Evolutionary conservation across 345 rosid genomes (phyloP), one percentile per base, ranked within the genome.

Genomic region (Excoecaria cochinchinensis): DNA sequence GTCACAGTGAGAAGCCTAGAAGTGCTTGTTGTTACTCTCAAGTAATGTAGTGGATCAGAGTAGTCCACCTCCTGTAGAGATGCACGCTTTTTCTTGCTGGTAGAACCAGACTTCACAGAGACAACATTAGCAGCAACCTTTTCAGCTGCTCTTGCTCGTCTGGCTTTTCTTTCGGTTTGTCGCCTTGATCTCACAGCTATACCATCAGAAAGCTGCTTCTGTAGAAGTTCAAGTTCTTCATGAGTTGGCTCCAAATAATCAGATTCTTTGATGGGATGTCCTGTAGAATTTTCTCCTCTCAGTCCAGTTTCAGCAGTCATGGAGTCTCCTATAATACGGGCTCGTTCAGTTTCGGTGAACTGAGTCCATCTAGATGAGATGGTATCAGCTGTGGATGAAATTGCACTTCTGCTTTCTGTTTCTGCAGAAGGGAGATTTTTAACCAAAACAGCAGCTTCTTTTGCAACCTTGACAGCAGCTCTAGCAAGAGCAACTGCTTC

Each of bases 401-500:
- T 14, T 63, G 73, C 36, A 38, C 68, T 40, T 79, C 77, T 72
- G 69, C 22, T 62, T 75, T 82, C 82, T 40, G 66, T 69, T 61
- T 77, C 80, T 50, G 71, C 38, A 46, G 89, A 82, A 72, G 74
- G 74, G 73, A 70, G 36, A 61, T 76, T 85, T 71, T 84, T 81
- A 67, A 74, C 81, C 84, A 90, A 73, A 63, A 84, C 74, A 13
- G 86, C 90, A 10, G 92, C 98, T 81, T 93, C 98, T 84, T 89
- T 91, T 0, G 98, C 97, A 82, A 91, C 83, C 84, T 87, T 88
- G 79, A 87, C 86, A 69, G 99, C 98, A 47, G 97, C 93, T 79
- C 91, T 89, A 64, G 97, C 98, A 81, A 95, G 98, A 78, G 94
- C 84, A 64, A 95, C 84, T 25, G 97, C 99, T 87, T 95, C 98